These are phyloP conservation scores for Grigorovia yakushimaensis DNA, from an alignment of 805 yeast species.

Conservation along the genomic window DNA sequence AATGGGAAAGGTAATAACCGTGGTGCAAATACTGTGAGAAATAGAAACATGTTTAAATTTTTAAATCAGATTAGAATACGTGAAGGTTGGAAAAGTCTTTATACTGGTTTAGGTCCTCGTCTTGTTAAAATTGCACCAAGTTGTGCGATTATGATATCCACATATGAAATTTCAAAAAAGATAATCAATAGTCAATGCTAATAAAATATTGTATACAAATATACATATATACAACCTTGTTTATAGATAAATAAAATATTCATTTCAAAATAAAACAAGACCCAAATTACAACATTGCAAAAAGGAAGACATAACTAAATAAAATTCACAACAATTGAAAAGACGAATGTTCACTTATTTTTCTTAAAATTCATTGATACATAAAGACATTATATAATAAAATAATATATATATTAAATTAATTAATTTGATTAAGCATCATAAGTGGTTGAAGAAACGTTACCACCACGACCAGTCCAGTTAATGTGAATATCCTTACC, in stretches of 20 bases:
- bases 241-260: constrained; percentile 1
- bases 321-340: no score
- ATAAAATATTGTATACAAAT: constrained; percentile 26
- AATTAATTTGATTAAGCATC: constrained; percentile 48
- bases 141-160: constrained; percentile 96
- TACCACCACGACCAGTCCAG: constrained; percentile 99
- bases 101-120: constrained; percentile 79
- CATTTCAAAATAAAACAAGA: background rate
- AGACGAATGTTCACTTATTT: no score
- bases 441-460: constrained; percentile 90
- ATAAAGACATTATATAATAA: background rate
- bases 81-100: constrained; percentile 81
- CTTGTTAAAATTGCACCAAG: constrained; percentile 90
- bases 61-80: constrained; percentile 49
- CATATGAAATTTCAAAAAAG: constrained; percentile 81
- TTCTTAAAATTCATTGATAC: background rate
- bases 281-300: no score
- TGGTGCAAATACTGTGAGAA: constrained; percentile 6
- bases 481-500: constrained; percentile 85
- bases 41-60: constrained; percentile 54
- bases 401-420: background rate
- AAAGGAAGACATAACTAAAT: no score
- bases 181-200: constrained; percentile 2
- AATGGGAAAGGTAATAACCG: background rate
- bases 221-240: background rate